phyloP scores from a whole-genome alignment of 331 rosid species.

The Saraca asoca region DNA sequence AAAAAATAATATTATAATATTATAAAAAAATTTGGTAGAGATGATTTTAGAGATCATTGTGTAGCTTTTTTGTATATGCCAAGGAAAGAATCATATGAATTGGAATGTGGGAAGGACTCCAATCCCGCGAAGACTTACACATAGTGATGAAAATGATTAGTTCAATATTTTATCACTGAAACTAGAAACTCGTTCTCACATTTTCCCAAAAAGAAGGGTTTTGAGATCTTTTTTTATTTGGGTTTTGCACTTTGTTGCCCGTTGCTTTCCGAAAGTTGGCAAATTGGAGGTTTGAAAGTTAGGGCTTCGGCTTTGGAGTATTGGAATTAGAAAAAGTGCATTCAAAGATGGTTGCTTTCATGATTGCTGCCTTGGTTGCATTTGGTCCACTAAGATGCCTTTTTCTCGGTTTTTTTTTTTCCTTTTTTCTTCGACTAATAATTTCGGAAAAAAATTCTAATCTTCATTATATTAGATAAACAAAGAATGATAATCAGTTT shows the following conservation, averaged over 20 bases:
- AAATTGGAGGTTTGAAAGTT: constrained; percentile 65
- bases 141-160: constrained; percentile 48
- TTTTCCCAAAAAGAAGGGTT: constrained; percentile 49
- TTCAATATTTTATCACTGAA: constrained; percentile 44
- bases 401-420: constrained; percentile 26
- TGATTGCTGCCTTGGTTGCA: constrained; percentile 48
- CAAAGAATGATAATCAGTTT: too few species aligned
- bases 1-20: too few species aligned
- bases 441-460: too few species aligned
- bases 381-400: constrained; percentile 42
- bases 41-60: too few species aligned
- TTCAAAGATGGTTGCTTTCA: constrained; percentile 56
- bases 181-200: constrained; percentile 44
- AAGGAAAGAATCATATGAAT: too few species aligned
- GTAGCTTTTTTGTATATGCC: too few species aligned
- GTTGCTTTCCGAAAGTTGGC: constrained; percentile 65
- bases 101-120: too few species aligned
- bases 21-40: too few species aligned
- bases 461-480: too few species aligned
- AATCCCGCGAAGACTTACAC: too few species aligned
- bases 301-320: constrained; percentile 32
- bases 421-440: constrained; percentile 23
- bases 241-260: constrained; percentile 42
- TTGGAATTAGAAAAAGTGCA: constrained; percentile 75
- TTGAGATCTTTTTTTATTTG: constrained; percentile 30